Conservation (phyloP, 257 asterid genomes). For the Gynochthodes officinalis region DNA sequence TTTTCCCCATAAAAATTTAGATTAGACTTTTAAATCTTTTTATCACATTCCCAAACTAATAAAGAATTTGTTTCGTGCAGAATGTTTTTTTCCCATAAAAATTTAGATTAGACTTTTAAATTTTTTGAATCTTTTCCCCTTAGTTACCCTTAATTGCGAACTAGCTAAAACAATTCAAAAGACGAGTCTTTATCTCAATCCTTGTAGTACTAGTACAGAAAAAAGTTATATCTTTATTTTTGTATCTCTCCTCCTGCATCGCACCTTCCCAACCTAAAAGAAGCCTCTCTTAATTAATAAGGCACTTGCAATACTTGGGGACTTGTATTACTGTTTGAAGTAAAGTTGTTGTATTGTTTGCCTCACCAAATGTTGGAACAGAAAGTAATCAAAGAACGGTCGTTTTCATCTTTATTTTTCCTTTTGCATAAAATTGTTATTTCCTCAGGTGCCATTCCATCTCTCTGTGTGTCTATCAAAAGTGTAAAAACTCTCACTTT, state of each 20-base stretch:
- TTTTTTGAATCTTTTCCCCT: too few species aligned
- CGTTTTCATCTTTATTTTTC: constrained; percentile 18
- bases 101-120: too few species aligned
- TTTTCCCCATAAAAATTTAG: too few species aligned
- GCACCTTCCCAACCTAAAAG: not conserved
- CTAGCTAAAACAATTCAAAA: too few species aligned
- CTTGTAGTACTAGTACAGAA: not conserved
- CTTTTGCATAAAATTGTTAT: constrained; percentile 11
- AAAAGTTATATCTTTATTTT: too few species aligned
- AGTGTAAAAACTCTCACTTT: not conserved
- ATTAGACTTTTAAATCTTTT: too few species aligned
- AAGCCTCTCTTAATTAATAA: not conserved
- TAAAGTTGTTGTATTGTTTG: constrained; percentile 8
- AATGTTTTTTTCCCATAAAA: too few species aligned
- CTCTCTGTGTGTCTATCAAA: constrained; percentile 6
- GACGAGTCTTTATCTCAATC: too few species aligned
- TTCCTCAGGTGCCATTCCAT: constrained; percentile 9
- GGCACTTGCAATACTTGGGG: not conserved
- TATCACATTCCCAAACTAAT: too few species aligned
- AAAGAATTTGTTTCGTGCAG: too few species aligned
- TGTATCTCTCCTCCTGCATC: not conserved
- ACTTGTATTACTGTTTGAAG: not conserved
- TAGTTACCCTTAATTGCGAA: too few species aligned
- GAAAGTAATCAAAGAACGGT: constrained; percentile 7
- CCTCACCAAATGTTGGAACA: constrained; percentile 18